Evolutionary conservation across 1,284 basidiomycete genomes (phyloP).

Genomic region (Phylloboletellus chloephorus): DNA sequence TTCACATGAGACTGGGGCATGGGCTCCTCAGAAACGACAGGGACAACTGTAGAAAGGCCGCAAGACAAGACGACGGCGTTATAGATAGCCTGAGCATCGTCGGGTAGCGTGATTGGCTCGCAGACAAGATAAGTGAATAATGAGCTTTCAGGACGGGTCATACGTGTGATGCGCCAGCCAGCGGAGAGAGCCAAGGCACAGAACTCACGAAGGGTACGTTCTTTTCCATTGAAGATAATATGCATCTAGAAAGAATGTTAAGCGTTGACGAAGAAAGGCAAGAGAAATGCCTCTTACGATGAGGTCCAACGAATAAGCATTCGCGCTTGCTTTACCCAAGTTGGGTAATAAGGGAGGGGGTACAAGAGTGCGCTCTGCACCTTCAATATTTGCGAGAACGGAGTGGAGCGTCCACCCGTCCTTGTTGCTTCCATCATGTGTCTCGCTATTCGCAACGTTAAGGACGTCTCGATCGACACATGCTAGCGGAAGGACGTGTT

Average conservation of each 20-base stretch:
- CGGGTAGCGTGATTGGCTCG: slow-evolving; percentile 49
- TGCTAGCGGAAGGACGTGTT: slow-evolving; percentile 63
- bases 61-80: slow-evolving; percentile 19
- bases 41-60: slow-evolving; percentile 19
- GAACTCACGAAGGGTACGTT: slow-evolving; percentile 64
- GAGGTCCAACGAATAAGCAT: slow-evolving; percentile 69
- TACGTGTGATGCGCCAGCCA: slow-evolving; percentile 62
- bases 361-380: slow-evolving; percentile 41
- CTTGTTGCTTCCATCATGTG: slow-evolving; percentile 2
- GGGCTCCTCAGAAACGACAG: slow-evolving; percentile 21
- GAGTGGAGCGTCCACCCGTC: slow-evolving; percentile 25
- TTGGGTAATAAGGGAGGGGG: slow-evolving; percentile 60
- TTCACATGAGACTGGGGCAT: slow-evolving; percentile 19
- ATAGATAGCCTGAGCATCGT: slow-evolving; percentile 24
- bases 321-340: slow-evolving; percentile 63
- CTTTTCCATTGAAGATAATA: slow-evolving; percentile 62
- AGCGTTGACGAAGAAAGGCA: background rate
- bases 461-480: slow-evolving; percentile 44
- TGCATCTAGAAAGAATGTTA: slow-evolving; percentile 51
- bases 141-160: slow-evolving; percentile 54
- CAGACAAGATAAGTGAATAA: slow-evolving; percentile 65
- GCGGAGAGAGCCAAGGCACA: slow-evolving; percentile 51
- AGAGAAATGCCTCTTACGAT: slow-evolving; percentile 40
- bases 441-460: slow-evolving; percentile 15
- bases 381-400: slow-evolving; percentile 35